Percentiles rank a stretch among this genome's conserved stretches.
Conservation (phyloP, 2,329 filamentous ascomycete species). For the Trichophyton benhamiae region DNA sequence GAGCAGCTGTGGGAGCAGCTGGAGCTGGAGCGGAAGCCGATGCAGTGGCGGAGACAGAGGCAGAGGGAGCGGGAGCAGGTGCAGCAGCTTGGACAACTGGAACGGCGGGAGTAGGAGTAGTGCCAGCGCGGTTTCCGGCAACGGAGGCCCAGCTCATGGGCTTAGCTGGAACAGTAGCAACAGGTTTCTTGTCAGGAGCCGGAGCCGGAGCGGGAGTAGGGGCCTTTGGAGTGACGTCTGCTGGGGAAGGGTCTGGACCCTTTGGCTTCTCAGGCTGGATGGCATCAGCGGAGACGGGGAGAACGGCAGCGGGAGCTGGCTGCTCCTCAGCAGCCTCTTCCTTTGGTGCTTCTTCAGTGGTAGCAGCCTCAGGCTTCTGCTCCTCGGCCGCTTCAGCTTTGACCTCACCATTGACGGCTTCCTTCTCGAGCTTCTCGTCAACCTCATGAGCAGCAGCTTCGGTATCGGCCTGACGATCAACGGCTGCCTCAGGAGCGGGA, state of each 20-base stretch:
- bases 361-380: constrained; percentile 21
- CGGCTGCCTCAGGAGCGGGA: constrained; percentile 26
- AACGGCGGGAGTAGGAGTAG: constrained; percentile 24
- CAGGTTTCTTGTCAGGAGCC: constrained; percentile 41
- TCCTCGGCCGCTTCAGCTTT: constrained; percentile 17
- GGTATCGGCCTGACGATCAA: constrained; percentile 25
- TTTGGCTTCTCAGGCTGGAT: constrained; percentile 52
- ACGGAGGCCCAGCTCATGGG: constrained; percentile 54
- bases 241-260: constrained; percentile 47
- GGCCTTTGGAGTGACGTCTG: constrained; percentile 36
- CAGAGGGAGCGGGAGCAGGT: constrained; percentile 20
- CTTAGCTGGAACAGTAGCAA: constrained; percentile 31
- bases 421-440: constrained; percentile 66
- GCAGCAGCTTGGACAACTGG: constrained; percentile 23
- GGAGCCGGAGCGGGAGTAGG: constrained; percentile 32
- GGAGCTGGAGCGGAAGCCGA: constrained; percentile 22
- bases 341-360: constrained; percentile 23
- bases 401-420: constrained; percentile 35
- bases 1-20: constrained; percentile 27
- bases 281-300: constrained; percentile 23
- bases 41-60: constrained; percentile 23
- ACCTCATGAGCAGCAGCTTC: constrained; percentile 43
- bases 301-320: background rate
- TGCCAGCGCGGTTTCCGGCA: constrained; percentile 36
- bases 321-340: constrained; percentile 6